Base-by-base conservation (phyloP, 2,329 filamentous ascomycete genomes). In the Monilinia aucupariae region DNA sequence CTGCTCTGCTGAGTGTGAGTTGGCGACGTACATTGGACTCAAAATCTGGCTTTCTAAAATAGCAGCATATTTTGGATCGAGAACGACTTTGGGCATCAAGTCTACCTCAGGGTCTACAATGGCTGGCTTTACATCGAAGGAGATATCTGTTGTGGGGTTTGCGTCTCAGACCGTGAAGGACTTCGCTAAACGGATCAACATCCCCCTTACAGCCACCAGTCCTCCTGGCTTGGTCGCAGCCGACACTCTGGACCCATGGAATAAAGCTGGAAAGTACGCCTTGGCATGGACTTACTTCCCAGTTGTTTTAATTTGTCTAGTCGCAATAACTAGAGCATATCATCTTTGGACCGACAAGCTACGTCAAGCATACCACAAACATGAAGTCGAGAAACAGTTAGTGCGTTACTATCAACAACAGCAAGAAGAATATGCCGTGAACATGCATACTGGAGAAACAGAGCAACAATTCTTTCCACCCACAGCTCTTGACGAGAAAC, bases 261-360 rank as follows among this genome's bases (percentile, higher is more conserved):
- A 75, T 32, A 78, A 91, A 72, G 87, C 92, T 27, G 90, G 88
- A 51, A 96, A 96, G 78, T 96, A 97, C 77, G 91, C 83, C 2
- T 78, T 91, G 59, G 91, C 88, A 63, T 96, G 91, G 86, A 91
- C 93, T 17, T 96, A 96, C 76, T 96, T 96, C 71, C 86, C 89
- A 59, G 75, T 96, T 55, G 85, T 87, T 58, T 75, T 97, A 64
- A 81, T 92, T 67, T 81, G 83, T 34, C 71, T 85, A 61, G 86
- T 92, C 5, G 78, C 89, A 13, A 71, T 88, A 13, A 80, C 93
- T 73, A 86, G 91, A 68, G 81, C 90, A 73, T 96, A 92, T 81
- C 89, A 96, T 75, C 87, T 89, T 69, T 96, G 91, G 88, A 91
- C 92, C 70, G 92, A 97, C 79, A 96, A 94, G 78, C 91, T 96